phyloP scores from a whole-genome alignment of 2,329 filamentous ascomycete species.

The Trichoderma atrobrunneum region DNA sequence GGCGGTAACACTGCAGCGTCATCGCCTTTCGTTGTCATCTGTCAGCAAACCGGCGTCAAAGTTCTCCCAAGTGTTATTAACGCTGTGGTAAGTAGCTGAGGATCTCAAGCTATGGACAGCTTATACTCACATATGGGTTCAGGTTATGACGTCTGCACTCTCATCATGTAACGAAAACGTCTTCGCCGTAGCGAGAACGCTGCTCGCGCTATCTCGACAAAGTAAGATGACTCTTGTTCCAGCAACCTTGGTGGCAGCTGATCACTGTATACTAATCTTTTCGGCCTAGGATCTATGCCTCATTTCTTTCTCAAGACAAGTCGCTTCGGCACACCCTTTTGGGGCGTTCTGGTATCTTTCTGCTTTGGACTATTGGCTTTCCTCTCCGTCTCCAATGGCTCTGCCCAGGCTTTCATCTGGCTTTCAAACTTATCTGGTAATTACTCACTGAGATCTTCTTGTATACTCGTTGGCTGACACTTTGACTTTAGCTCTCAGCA shows the following conservation, averaged over 20 bases:
- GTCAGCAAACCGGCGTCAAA: slow-evolving; percentile 47
- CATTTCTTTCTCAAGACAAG: slow-evolving; percentile 48
- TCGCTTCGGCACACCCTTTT: slow-evolving; percentile 50
- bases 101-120: neutral
- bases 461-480: neutral
- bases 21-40: slow-evolving; percentile 48
- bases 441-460: neutral
- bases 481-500: slow-evolving; percentile 18
- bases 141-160: slow-evolving; percentile 49
- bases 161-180: slow-evolving; percentile 55
- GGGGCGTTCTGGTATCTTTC: slow-evolving; percentile 42
- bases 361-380: slow-evolving; percentile 47
- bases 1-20: slow-evolving; percentile 54
- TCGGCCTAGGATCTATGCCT: slow-evolving; percentile 42
- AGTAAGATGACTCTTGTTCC: slow-evolving; percentile 29
- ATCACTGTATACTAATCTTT: neutral
- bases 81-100: slow-evolving; percentile 40
- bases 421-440: slow-evolving; percentile 54
- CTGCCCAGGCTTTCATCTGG: slow-evolving; percentile 52
- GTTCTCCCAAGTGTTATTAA: slow-evolving; percentile 53
- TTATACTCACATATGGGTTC: neutral
- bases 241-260: too few relatives aligned
- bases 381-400: slow-evolving; percentile 43
- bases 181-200: slow-evolving; percentile 49
- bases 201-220: slow-evolving; percentile 51